Evolutionary conservation across 2,329 filamentous ascomycete genomes (phyloP), one percentile per base, ranked within the genome.

Genomic region (Stagonosporopsis cucurbitacearum): DNA sequence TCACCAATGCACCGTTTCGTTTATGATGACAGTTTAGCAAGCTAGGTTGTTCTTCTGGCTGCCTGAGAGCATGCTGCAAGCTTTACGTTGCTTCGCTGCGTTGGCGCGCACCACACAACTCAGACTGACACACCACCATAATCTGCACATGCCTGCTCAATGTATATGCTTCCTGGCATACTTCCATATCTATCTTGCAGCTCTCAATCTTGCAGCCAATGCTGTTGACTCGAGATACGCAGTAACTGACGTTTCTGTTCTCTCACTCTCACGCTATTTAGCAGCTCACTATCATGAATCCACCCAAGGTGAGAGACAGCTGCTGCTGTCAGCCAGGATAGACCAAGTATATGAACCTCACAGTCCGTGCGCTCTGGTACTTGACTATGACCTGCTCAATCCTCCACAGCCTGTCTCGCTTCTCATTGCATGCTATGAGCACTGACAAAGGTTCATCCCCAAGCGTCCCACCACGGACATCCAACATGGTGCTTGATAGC

Each of bases 201-300:
- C 12, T 11, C 12, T 11, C 26, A 30, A 11, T 30, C 9, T 30
- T 11, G n/a, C 5, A 30, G 5, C 13, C 28, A 11, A 30, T 12
- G 12, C 11, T 23, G 13, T 40, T 25, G 4, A 13, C 20, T 25
- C 2, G 17, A 17, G 20, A n/a, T 6, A 17, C 11, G 15, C 13
- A 15, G 25, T 12, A 17, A 11, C 6, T n/a, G 20, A 13, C 2
- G 3, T 28, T n/a, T 4, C 11, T 19, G 1, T n/a, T 25, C 19
- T 41, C 40, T 28, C 44, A 17, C 50, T 43, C 44, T 54, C 44
- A 43, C 37, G 20, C 13, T 13, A 11, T n/a, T n/a, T 17, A 20
- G 15, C 28, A 17, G 7, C 15, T 23, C n/a, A 8, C 28, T 19
- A 6, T 28, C 22, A 13, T 6, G 13, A 3, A 12, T 13, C 20